A percentile compares a stretch with the other conserved stretches of the same genome.
phyloP scores from a whole-genome alignment of 306 rosid genomes.

The Trichosanthes cucumerina region DNA sequence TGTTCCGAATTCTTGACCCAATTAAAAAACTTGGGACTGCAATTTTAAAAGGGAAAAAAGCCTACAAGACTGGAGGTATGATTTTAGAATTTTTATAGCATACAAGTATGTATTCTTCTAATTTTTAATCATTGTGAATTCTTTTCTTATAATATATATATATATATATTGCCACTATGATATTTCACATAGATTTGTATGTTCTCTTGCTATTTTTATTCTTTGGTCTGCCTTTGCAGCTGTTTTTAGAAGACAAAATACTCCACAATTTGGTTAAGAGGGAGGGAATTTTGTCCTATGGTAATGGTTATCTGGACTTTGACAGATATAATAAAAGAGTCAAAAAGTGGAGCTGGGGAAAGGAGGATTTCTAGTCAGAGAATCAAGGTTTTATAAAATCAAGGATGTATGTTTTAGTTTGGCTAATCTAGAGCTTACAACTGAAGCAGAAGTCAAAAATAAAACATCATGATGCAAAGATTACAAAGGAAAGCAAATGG shows the following conservation, averaged over 20 bases:
- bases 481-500: background rate
- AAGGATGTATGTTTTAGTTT: background rate
- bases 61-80: no score
- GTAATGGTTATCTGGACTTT: background rate
- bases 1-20: no score
- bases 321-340: background rate
- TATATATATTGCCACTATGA: no score
- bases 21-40: no score
- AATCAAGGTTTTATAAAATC: background rate
- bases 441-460: background rate
- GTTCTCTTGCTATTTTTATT: background rate
- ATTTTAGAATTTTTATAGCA: no score
- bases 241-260: background rate
- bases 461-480: background rate
- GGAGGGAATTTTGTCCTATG: background rate
- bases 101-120: no score
- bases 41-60: no score
- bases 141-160: no score
- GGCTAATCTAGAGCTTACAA: conserved; percentile 8
- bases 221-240: background rate
- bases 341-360: background rate
- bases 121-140: no score
- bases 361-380: background rate
- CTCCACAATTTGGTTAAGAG: background rate
- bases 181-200: no score